Conservation (phyloP, 139 green algal species). For the Closterium sp. region DNA sequence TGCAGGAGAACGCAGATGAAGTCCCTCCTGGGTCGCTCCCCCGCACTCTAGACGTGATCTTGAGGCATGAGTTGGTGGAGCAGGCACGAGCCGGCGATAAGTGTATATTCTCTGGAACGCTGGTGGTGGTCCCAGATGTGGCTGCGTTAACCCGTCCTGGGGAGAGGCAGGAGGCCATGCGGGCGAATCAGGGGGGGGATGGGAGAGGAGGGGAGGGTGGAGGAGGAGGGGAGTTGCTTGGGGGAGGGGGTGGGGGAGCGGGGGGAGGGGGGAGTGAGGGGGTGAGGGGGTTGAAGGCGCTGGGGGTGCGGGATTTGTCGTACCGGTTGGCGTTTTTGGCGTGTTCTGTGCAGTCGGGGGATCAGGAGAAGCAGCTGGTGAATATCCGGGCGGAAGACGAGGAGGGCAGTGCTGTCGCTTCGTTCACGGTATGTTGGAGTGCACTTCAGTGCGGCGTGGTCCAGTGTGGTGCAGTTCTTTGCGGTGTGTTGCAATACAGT, state of each 20-base stretch:
- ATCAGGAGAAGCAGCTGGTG: conserved; percentile 10
- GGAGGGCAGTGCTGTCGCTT: background rate
- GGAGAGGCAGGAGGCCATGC: conserved; percentile 51
- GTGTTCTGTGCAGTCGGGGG: conserved; percentile 59
- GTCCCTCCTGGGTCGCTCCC: conserved; percentile 90
- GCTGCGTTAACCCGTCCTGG: conserved; percentile 64
- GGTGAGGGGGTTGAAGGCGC: conserved; percentile 70
- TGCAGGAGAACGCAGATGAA: conserved; percentile 88
- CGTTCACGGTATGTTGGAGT: background rate
- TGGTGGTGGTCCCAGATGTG: conserved; percentile 94
- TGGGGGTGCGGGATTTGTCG: conserved; percentile 85
- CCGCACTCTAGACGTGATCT: conserved; percentile 92
- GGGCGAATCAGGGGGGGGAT: background rate
- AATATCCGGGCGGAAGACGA: conserved; percentile 3
- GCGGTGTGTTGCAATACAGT: background rate
- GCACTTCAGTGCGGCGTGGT: background rate
- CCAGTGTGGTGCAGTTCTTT: background rate
- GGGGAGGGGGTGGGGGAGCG: conserved; percentile 1
- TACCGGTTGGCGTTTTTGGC: conserved; percentile 90
- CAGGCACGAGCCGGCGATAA: conserved; percentile 93
- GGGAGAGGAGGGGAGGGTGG: conserved; percentile 1
- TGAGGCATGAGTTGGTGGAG: conserved; percentile 90
- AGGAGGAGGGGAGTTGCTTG: background rate
- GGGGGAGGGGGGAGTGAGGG: conserved; percentile 54
- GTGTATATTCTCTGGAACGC: conserved; percentile 78